Base-by-base conservation (phyloP, 1,284 basidiomycete genomes). In the Apiotrichum brassicae region DNA sequence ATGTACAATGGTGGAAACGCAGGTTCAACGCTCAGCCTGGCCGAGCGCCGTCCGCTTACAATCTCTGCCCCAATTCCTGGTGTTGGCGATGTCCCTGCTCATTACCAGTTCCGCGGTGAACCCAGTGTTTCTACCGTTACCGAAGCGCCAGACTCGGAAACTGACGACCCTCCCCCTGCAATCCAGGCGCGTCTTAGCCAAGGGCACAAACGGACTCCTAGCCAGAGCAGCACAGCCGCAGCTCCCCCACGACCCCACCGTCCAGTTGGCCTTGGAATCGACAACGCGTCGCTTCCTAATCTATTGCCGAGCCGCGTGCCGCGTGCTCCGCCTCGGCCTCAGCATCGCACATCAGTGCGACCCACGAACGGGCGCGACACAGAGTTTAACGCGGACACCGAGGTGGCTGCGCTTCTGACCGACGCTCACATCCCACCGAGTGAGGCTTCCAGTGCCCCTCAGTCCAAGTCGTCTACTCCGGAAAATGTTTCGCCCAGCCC, bases 301-400 rank as follows among this genome's bases (percentile, higher is more conserved):
- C n/a, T n/a, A n/a, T n/a, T n/a, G n/a, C n/a, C n/a, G n/a, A n/a
- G n/a, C n/a, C n/a, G n/a, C n/a, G n/a, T 30, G 30, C 28, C 28
- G 37, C 37, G 37, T 13, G 37, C 37, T 8, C 35, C 35, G n/a
- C 35, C 35, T 19, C 40, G 34, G 24, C 39, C 36, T 8, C 32
- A 16, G 30, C 30, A 35, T 16, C 46, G 30, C 33, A 13, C 12
- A 6, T 13, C 13, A 16, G 12, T 16, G 13, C 13, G 12, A 7
- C 12, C 6, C 33, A 11, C 6, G 18, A 26, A 18, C 32, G 46
- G 22, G 34, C 39, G 47, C 26, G 41, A 43, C n/a, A 30, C 40
- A 6, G 47, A 49, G 20, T 43, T 37, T 28, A 35, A 43, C 14
- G 16, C 20, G 12, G 47, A 49, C n/a, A 23, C 40, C 20, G 47